Evolutionary conservation across 306 rosid genomes (phyloP).

Genomic region (Gastrolobium bilobum): DNA sequence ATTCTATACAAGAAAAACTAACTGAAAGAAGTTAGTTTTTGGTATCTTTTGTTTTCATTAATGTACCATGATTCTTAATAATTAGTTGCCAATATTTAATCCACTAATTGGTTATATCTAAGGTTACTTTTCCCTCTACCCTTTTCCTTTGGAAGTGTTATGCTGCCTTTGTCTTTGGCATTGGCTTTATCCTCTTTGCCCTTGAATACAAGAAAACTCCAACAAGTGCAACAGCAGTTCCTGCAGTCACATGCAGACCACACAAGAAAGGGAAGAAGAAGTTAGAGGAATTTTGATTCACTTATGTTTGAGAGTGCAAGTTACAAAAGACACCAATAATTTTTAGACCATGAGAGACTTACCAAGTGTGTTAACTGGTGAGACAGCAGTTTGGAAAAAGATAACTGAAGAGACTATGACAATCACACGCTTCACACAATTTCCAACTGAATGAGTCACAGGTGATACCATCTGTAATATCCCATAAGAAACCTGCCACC

Average conservation of each 20-base stretch:
- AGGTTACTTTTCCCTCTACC: not conserved
- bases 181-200: conserved; percentile 60
- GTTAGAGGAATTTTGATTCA: conserved; percentile 5
- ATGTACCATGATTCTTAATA: not conserved
- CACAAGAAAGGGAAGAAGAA: not conserved
- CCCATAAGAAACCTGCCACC: conserved; percentile 72
- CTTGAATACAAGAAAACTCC: conserved; percentile 84
- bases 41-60: not conserved
- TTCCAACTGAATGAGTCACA: conserved; percentile 79
- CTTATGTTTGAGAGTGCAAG: not conserved
- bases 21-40: not conserved
- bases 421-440: conserved; percentile 77
- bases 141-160: conserved; percentile 36
- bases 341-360: conserved; percentile 36
- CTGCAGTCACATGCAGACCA: conserved; percentile 52
- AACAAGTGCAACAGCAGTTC: conserved; percentile 75
- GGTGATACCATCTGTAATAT: conserved; percentile 76
- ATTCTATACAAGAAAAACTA: conserved; percentile 12
- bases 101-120: not conserved
- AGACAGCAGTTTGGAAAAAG: conserved; percentile 72
- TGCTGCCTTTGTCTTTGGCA: conserved; percentile 52
- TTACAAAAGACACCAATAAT: conserved; percentile 5
- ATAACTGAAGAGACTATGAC: conserved; percentile 73
- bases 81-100: not conserved
- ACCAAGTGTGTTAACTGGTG: conserved; percentile 68